Percentiles rank a stretch among this genome's conserved stretches.
Evolutionary conservation across 1,284 basidiomycete genomes (phyloP).

Genomic region (Ceratobasidium sp.): DNA sequence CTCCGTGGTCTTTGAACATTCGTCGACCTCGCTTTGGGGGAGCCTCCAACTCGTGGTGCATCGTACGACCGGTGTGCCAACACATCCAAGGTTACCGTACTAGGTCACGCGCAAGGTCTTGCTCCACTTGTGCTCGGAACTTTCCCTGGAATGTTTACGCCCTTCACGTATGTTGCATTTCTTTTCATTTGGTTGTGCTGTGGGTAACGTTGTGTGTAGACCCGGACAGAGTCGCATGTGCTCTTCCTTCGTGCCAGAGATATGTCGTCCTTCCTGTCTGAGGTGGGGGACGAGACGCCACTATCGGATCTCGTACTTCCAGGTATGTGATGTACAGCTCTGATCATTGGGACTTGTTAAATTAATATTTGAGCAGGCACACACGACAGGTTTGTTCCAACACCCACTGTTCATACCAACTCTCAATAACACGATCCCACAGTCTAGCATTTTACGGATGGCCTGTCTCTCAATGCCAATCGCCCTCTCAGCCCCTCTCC

Average conservation of each 20-base stretch:
- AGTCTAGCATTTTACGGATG: slow-evolving; percentile 85
- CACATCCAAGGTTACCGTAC: not conserved
- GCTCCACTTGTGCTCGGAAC: not conserved
- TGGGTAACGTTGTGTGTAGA: not conserved
- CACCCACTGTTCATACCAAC: slow-evolving; percentile 11
- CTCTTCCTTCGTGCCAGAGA: slow-evolving; percentile 67
- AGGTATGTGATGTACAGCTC: slow-evolving; percentile 61
- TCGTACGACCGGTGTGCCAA: not conserved
- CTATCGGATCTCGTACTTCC: slow-evolving; percentile 79
- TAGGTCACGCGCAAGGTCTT: not conserved
- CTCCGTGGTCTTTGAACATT: not conserved
- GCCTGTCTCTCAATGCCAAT: slow-evolving; percentile 78
- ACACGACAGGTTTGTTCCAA: slow-evolving; percentile 69
- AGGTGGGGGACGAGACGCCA: slow-evolving; percentile 70
- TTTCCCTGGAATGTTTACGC: slow-evolving; percentile 19
- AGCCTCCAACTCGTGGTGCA: not conserved
- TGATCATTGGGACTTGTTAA: slow-evolving; percentile 46
- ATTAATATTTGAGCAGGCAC: slow-evolving; percentile 59
- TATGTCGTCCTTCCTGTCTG: slow-evolving; percentile 68
- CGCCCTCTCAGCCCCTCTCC: slow-evolving; percentile 61
- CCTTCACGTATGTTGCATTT: slow-evolving; percentile 5
- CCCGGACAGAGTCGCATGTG: slow-evolving; percentile 50
- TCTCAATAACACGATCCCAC: slow-evolving; percentile 10
- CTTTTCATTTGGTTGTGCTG: too few relatives aligned
- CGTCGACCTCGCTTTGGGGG: not conserved